Percentiles rank a stretch among this genome's conserved stretches.
Evolutionary conservation across 2,329 filamentous ascomycete species (phyloP).

Genomic region (Paracoccidioides brasiliensis): DNA sequence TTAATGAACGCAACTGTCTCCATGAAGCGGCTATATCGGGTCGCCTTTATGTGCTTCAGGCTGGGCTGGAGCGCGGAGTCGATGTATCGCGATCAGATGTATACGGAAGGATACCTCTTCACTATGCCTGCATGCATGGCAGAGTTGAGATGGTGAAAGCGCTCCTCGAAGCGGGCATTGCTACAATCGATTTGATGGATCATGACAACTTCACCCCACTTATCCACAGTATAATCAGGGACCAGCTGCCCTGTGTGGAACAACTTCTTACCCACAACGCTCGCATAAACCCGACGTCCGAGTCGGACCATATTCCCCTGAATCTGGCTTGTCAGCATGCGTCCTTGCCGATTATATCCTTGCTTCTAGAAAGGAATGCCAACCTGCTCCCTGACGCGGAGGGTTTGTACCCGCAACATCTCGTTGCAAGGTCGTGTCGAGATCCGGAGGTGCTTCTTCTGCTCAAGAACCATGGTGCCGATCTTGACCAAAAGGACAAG

Average conservation of each 20-base stretch:
- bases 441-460: constrained; percentile 66
- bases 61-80: constrained; percentile 62
- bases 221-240: constrained; percentile 87
- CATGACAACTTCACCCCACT: constrained; percentile 95
- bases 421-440: constrained; percentile 80
- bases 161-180: constrained; percentile 54
- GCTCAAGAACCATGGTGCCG: constrained; percentile 71
- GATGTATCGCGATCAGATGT: constrained; percentile 74
- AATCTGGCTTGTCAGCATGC: constrained; percentile 93
- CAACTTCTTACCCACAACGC: constrained; percentile 64
- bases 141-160: constrained; percentile 68
- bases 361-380: constrained; percentile 69
- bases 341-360: constrained; percentile 67
- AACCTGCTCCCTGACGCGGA: constrained; percentile 87
- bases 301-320: constrained; percentile 82
- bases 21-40: constrained; percentile 96
- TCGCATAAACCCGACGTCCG: constrained; percentile 72
- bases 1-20: constrained; percentile 91
- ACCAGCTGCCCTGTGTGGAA: constrained; percentile 66
- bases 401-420: constrained; percentile 90
- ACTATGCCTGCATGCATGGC: constrained; percentile 94
- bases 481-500: constrained; percentile 87
- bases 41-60: constrained; percentile 61
- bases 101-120: constrained; percentile 82
- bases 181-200: constrained; percentile 77